phyloP scores from a whole-genome alignment of 805 yeast genomes.

The Candida stauntonica region DNA sequence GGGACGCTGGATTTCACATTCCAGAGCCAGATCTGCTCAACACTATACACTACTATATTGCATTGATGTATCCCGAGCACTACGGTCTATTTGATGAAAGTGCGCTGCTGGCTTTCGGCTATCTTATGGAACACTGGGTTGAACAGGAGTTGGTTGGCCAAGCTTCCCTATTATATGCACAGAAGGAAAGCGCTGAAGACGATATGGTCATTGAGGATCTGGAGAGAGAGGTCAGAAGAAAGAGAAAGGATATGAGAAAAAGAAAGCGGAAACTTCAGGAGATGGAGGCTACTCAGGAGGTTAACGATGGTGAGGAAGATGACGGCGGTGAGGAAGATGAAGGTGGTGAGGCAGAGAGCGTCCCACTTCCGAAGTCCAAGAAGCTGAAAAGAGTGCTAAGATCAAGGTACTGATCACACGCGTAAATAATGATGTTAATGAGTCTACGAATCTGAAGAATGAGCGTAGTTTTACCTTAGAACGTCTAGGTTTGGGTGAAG shows the following conservation, averaged over 20 bases:
- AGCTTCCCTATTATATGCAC: conserved; percentile 8
- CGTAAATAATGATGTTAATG: neutral
- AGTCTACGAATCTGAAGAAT: neutral
- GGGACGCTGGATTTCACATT: conserved; percentile 12
- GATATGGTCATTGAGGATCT: neutral
- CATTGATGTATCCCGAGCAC: conserved; percentile 23
- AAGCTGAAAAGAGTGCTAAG: neutral
- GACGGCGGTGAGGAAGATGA: neutral
- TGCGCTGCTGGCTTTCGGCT: conserved; percentile 33
- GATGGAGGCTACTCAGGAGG: neutral
- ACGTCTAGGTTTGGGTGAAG: no score
- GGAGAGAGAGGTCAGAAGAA: neutral
- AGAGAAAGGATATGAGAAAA: neutral
- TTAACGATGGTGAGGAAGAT: neutral
- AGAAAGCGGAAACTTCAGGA: no score
- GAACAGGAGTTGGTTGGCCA: conserved; percentile 20
- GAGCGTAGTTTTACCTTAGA: no score
- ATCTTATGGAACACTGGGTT: conserved; percentile 35
- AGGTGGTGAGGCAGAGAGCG: neutral
- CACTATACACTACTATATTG: conserved; percentile 34
- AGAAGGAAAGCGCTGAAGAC: conserved; percentile 8
- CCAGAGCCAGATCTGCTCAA: conserved; percentile 29
- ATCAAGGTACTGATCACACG: neutral
- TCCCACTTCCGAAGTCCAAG: neutral
- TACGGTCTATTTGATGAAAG: conserved; percentile 32